Percentiles rank a stretch among this genome's conserved stretches.
Conservation (phyloP, 148 eudicot genomes). For the Rhododendron williamsianum region DNA sequence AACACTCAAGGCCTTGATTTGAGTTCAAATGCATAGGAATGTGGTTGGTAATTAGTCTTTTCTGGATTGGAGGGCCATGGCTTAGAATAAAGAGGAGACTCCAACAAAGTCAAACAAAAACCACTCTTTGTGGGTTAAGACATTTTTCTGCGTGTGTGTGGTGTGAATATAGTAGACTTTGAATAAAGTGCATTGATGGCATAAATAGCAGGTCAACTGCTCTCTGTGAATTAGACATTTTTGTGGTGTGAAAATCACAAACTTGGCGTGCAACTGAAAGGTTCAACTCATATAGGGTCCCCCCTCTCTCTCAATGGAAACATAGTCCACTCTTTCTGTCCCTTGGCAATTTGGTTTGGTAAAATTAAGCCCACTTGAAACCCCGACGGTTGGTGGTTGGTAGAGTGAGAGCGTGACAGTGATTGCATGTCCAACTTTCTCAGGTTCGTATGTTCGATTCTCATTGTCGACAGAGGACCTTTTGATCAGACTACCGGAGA, state of each 20-base stretch:
- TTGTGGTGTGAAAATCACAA: slow-evolving; percentile 17
- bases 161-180: not conserved
- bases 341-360: not conserved
- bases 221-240: not conserved
- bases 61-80: not conserved
- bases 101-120: not conserved
- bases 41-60: not conserved
- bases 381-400: not conserved
- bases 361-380: not conserved
- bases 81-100: not conserved
- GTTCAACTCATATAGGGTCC: not conserved
- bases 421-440: not conserved
- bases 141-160: not conserved
- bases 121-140: not conserved
- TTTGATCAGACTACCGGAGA: no score
- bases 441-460: not conserved
- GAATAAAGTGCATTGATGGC: not conserved
- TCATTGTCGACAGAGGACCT: not conserved
- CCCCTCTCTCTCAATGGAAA: not conserved
- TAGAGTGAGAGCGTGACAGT: not conserved
- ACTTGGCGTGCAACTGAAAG: slow-evolving; percentile 6
- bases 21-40: not conserved
- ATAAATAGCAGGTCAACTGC: slow-evolving; percentile 8
- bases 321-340: not conserved
- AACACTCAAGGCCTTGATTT: not conserved